Evolutionary conservation across 163 green algal genomes (phyloP), one percentile per base, ranked within the genome.

Genomic region (Trebouxiophyceae sp.): DNA sequence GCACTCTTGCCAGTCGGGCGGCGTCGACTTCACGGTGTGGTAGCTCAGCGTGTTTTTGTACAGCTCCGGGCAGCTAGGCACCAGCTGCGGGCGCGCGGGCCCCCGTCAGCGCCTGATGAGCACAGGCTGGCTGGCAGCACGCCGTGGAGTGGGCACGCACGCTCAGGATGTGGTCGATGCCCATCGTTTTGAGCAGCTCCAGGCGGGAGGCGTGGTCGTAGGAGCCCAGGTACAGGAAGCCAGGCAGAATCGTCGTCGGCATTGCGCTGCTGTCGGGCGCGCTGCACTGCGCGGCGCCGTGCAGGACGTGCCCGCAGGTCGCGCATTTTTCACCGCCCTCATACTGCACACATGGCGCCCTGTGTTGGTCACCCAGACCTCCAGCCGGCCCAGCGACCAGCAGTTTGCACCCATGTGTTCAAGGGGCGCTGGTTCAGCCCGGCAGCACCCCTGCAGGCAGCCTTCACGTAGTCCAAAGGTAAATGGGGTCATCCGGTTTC

Each of bases 41-140:
- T 96, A 96, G 0, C 57, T 84, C 63, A 96, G 96, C 3, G 85
- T 92, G 78, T 95, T 96, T 5, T 81, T 88, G 80, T 91, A 96
- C 23, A 96, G 73, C 2, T 79, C 73, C 23, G 86, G 84, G 71
- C 83, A 91, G 20, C 64, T 78, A n/a, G 90, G 87, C 33, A 96
- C 89, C 8, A 78, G 89, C 89, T 96, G 82, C 7, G 5, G 12
- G 26, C n/a, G 19, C 22, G 26, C 7, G 16, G 47, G 19, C 16
- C 19, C 5, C 47, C 5, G 16, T n/a, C n/a, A n/a, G n/a, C n/a
- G n/a, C n/a, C n/a, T n/a, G n/a, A 50, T 50, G 39, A 50, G 19
- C 19, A 50, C 39, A 50, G 12, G 12, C 39, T n/a, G 39, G 39
- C 39, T n/a, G 39, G 39, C n/a, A n/a, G n/a, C n/a, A n/a, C n/a